Conservation (phyloP, 169 alveolate species). For the Plasmodium falciparum region DNA sequence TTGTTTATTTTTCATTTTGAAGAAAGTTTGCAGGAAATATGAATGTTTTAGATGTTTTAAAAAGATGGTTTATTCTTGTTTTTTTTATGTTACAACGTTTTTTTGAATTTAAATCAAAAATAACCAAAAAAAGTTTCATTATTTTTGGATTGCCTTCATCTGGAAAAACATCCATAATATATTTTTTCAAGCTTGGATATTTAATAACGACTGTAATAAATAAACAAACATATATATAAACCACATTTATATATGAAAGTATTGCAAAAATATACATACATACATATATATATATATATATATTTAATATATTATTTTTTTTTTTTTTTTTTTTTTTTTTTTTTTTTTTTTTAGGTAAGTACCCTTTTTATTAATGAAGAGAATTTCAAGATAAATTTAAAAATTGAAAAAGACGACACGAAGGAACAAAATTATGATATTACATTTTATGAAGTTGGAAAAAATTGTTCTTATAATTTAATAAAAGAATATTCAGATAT, state of each 20-base stretch:
- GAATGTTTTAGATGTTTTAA: slow-evolving; percentile 39
- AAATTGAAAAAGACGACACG: slow-evolving; percentile 22
- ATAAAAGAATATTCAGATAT: slow-evolving; percentile 63
- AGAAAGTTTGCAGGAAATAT: slow-evolving; percentile 10
- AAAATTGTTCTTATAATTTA: slow-evolving; percentile 58
- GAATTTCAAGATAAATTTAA: slow-evolving; percentile 31
- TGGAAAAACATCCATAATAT: slow-evolving; percentile 74
- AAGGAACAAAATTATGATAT: slow-evolving; percentile 47
- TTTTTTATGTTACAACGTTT: slow-evolving; percentile 58
- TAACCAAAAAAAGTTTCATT: slow-evolving; percentile 45
- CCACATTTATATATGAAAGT: background rate
- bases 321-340: background rate
- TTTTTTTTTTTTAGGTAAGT: slow-evolving; percentile 30
- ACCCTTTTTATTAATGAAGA: slow-evolving; percentile 72
- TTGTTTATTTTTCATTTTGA: background rate
- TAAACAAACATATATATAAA: background rate
- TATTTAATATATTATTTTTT: background rate
- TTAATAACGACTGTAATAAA: slow-evolving; percentile 61
- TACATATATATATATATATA: background rate
- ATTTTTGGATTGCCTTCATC: slow-evolving; percentile 76
- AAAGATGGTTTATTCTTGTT: slow-evolving; percentile 40
- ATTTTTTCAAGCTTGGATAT: slow-evolving; percentile 75
- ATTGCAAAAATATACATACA: background rate
- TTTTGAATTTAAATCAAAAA: slow-evolving; percentile 41
- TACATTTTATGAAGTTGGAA: slow-evolving; percentile 63